Percentiles rank a stretch among this genome's conserved stretches.
phyloP scores from a whole-genome alignment of 208 protist genomes.

The Acanthamoeba sp. region DNA sequence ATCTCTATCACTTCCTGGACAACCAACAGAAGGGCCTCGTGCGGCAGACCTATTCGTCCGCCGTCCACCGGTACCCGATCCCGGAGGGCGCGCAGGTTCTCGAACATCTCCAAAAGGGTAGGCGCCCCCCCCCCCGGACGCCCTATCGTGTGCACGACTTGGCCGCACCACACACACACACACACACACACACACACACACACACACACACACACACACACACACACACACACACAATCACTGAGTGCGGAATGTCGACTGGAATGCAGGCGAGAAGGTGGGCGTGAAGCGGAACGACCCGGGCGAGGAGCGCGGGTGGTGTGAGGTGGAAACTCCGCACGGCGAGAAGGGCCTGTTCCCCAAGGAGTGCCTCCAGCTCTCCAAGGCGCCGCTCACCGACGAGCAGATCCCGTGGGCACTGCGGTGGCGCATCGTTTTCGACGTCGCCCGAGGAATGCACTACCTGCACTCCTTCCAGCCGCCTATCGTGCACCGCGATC shows the following conservation, averaged over 20 bases:
- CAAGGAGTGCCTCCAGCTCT: constrained; percentile 1
- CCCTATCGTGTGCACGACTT: too few relatives aligned
- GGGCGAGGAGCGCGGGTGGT: constrained; percentile 7
- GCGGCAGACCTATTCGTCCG: background rate
- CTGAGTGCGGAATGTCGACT: background rate
- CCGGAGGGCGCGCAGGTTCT: constrained; percentile 19
- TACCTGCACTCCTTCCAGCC: constrained; percentile 69
- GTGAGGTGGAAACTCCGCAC: background rate
- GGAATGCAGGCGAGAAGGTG: constrained; percentile 18
- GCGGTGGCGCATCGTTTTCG: constrained; percentile 73
- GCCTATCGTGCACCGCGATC: constrained; percentile 82
- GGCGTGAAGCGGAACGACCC: background rate
- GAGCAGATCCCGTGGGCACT: constrained; percentile 50
- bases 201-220: too few relatives aligned
- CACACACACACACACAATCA: too few relatives aligned
- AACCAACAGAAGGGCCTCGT: constrained; percentile 4
- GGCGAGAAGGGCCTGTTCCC: constrained; percentile 25
- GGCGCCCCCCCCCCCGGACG: too few relatives aligned
- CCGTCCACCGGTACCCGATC: background rate
- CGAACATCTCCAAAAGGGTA: constrained; percentile 19
- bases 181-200: too few relatives aligned
- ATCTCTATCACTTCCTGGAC: constrained; percentile 75
- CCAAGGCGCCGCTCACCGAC: constrained; percentile 6
- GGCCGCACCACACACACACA: too few relatives aligned
- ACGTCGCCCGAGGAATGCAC: constrained; percentile 76